These are phyloP conservation scores for Neckera pumila DNA, from an alignment of 225 moss, liverwort and hornwort species.

Conservation along the genomic window DNA sequence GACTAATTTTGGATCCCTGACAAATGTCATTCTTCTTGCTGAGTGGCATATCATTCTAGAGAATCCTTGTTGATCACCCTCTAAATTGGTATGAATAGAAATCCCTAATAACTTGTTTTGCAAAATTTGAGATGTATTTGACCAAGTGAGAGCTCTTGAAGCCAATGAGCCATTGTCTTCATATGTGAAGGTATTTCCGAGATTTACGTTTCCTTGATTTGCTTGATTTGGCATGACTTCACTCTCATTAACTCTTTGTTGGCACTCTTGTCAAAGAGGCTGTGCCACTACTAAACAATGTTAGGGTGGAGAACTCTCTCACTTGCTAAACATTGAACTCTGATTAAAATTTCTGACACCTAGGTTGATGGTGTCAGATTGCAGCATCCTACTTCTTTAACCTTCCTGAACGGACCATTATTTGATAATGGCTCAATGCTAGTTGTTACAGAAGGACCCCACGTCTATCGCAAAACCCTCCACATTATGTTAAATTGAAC, in stretches of 20 bases:
- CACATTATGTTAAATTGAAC: background rate
- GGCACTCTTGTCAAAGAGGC: background rate
- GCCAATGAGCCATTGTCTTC: background rate
- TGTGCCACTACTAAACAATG: background rate
- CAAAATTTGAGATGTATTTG: background rate
- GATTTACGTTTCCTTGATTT: background rate
- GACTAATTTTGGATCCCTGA: background rate
- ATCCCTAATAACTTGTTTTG: background rate
- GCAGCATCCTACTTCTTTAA: slow-evolving; percentile 70
- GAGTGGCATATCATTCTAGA: background rate
- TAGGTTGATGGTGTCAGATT: slow-evolving; percentile 36
- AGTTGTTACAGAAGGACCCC: slow-evolving; percentile 66
- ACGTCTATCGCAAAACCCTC: slow-evolving; percentile 19
- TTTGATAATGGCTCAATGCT: slow-evolving; percentile 36
- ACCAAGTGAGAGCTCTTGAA: background rate
- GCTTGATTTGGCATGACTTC: background rate
- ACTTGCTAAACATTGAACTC: background rate
- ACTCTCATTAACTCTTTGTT: background rate
- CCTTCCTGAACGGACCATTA: slow-evolving; percentile 49
- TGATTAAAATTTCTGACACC: background rate
- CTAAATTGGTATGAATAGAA: background rate
- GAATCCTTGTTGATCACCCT: background rate
- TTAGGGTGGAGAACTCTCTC: background rate
- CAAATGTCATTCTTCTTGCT: background rate
- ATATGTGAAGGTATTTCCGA: background rate